Evolutionary conservation across 345 rosid species (phyloP), one percentile per base, ranked within the genome.

Genomic region (Atalantia buxifolia): DNA sequence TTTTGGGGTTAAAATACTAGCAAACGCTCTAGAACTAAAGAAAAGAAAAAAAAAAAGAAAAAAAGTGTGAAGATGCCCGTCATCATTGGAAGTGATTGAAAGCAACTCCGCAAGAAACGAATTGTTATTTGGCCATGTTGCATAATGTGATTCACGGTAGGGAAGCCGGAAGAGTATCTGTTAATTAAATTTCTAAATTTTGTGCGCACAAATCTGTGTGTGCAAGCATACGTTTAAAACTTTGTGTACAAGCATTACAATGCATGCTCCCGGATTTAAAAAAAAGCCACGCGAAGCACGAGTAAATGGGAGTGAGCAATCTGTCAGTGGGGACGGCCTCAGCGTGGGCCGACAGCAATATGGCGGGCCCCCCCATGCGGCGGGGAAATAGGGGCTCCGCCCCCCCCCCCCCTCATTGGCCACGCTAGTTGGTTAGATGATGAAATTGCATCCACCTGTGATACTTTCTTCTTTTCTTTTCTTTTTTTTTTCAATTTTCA

Each of bases 261-360:
- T 24, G 19, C 40, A 19, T 30, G 40, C 64, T 22, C 68, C 67
- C 27, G 2, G 53, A 71, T 1, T 53, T 4, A 5, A 5, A 4
- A 48, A 48, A 65, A 31, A 38, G 78, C 79, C 86, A 81, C 83
- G 88, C 83, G 66, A 68, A 82, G 84, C 81, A 80, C 76, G n/a
- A 65, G 85, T 62, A 19, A 73, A 75, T 76, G 80, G 83, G 83
- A 74, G 71, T 53, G 82, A 66, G 74, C 27, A 45, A 64, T 77
- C 72, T 40, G 76, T 14, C 35, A 55, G 81, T 56, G 50, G 82
- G 78, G 81, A 75, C 57, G 82, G 74, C 76, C 82, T 40, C 38
- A 72, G 86, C 87, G 88, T 83, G 89, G 85, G 87, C 87, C 86
- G 89, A 86, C 90, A 83, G 63, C 31, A 0, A 14, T 5, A n/a